Evolutionary conservation across 306 rosid species (phyloP).

Genomic region (Acmispon strigosus): DNA sequence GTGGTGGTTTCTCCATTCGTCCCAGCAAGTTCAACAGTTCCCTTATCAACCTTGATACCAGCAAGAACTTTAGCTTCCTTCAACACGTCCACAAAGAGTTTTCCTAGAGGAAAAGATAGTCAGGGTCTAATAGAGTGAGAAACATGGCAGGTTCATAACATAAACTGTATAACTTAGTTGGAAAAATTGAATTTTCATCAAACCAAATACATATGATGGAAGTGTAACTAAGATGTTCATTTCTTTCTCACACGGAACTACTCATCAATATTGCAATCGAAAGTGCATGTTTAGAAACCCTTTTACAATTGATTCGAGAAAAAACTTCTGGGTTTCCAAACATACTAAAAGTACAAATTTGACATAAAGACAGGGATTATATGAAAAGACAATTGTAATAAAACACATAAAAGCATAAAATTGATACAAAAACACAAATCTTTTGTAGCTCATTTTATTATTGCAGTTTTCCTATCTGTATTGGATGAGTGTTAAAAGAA

Average conservation of each 20-base stretch:
- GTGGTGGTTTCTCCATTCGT: constrained; percentile 85
- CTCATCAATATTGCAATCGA: too few species aligned
- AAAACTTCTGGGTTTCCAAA: too few species aligned
- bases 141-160: not conserved
- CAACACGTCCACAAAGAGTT: constrained; percentile 58
- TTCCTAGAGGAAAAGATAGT: constrained; percentile 32
- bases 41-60: constrained; percentile 88
- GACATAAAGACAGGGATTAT: too few species aligned
- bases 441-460: too few species aligned
- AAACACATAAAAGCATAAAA: too few species aligned
- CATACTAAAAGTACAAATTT: too few species aligned
- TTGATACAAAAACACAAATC: too few species aligned
- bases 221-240: not conserved
- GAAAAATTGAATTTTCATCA: not conserved
- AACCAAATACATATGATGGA: not conserved
- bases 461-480: too few species aligned
- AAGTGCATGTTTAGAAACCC: too few species aligned
- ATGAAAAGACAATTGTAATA: too few species aligned
- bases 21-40: constrained; percentile 69
- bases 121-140: not conserved
- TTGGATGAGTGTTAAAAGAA: too few species aligned
- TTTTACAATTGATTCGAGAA: too few species aligned
- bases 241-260: not conserved
- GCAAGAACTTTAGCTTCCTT: constrained; percentile 67
- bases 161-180: not conserved